phyloP scores from a whole-genome alignment of 371 early-diverging fungal genomes.

The Mucor velutinosus region DNA sequence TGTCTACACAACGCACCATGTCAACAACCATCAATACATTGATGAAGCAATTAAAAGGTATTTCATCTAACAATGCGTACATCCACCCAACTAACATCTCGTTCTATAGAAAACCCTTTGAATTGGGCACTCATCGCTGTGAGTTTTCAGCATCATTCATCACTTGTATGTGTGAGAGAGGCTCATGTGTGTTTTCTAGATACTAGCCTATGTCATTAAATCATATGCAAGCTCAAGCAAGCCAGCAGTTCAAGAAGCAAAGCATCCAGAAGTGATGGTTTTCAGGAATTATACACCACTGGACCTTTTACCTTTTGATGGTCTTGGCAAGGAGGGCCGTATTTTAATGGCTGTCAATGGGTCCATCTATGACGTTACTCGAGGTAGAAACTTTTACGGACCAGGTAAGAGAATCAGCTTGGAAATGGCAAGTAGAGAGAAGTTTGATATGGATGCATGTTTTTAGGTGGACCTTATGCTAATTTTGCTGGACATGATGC shows the following conservation, averaged over 20 bases:
- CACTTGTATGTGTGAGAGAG: neutral
- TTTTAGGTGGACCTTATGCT: conserved; percentile 81
- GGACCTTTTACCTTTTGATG: conserved; percentile 67
- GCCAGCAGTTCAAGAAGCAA: conserved; percentile 26
- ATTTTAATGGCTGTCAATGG: conserved; percentile 88
- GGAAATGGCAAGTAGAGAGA: too few species aligned
- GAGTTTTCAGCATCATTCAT: neutral
- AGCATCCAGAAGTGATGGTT: conserved; percentile 60
- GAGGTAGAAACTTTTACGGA: conserved; percentile 88
- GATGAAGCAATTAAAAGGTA: conserved; percentile 22
- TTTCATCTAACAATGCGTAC: neutral
- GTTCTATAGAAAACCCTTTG: conserved; percentile 22
- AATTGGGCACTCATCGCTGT: conserved; percentile 30
- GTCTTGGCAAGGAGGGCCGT: conserved; percentile 43
- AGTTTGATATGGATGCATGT: neutral
- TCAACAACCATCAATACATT: conserved; percentile 15
- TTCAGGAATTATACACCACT: conserved; percentile 72
- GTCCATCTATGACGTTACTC: conserved; percentile 87
- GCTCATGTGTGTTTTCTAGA: conserved; percentile 10
- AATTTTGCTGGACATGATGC: conserved; percentile 66
- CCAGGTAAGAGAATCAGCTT: conserved; percentile 60
- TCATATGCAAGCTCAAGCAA: conserved; percentile 12
- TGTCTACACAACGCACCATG: conserved; percentile 17
- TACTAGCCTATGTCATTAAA: conserved; percentile 17
- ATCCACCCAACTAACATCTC: neutral